Conservation (phyloP, 2,329 filamentous ascomycete species). For the Xylaria sp. region DNA sequence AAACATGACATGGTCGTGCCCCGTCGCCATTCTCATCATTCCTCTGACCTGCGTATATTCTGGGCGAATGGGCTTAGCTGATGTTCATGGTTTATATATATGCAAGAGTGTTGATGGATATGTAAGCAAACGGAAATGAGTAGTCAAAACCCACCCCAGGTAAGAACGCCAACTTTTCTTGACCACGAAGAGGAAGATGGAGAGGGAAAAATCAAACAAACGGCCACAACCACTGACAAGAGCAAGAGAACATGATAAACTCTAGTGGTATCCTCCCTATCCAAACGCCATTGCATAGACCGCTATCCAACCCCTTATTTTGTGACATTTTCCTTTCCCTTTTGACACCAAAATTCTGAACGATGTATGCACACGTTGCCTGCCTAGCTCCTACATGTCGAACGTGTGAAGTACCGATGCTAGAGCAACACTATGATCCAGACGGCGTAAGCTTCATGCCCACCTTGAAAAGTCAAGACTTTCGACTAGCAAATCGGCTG, state of each 20-base stretch:
- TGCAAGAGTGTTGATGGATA: not conserved
- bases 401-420: conserved; percentile 27
- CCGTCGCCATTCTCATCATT: not conserved
- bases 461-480: conserved; percentile 63
- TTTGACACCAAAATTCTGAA: conserved; percentile 29
- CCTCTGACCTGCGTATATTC: not conserved
- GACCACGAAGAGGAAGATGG: not conserved
- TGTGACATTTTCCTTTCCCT: not conserved
- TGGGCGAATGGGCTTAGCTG: conserved; percentile 1
- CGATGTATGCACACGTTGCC: conserved; percentile 37
- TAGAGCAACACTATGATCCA: not conserved
- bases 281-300: conserved; percentile 48
- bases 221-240: not conserved
- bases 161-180: conserved; percentile 15
- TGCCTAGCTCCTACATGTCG: not conserved
- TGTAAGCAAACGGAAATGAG: conserved; percentile 23
- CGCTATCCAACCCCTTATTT: conserved; percentile 30
- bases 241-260: conserved; percentile 38
- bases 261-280: conserved; percentile 55
- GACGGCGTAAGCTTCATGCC: conserved; percentile 49
- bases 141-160: not conserved
- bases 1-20: not conserved
- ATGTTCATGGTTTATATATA: conserved; percentile 5
- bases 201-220: conserved; percentile 1
- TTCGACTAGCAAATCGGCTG: conserved; percentile 55